Evolutionary conservation across 2,329 filamentous ascomycete genomes (phyloP).

Genomic region (Aureobasidium namibiae): DNA sequence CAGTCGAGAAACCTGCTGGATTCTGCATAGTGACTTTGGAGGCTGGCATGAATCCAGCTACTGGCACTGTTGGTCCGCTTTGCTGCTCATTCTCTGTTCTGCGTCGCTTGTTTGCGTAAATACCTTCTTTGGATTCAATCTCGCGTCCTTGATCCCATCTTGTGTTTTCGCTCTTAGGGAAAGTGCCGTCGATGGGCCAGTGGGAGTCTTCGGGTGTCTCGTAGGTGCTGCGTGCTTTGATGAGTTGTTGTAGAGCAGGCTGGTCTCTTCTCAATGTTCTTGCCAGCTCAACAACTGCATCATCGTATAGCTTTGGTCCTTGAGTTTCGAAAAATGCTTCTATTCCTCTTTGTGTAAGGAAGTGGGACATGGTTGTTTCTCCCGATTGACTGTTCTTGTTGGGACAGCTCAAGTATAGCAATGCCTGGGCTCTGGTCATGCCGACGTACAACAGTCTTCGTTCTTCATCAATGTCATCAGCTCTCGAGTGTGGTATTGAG

Average conservation of each 20-base stretch:
- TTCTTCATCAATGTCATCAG: slow-evolving; percentile 83
- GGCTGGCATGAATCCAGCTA: slow-evolving; percentile 16
- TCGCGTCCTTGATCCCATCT: slow-evolving; percentile 29
- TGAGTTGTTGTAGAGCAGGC: slow-evolving; percentile 49
- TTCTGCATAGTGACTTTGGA: slow-evolving; percentile 21
- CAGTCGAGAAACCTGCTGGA: slow-evolving; percentile 21
- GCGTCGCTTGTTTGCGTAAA: background rate
- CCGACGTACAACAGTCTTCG: slow-evolving; percentile 85
- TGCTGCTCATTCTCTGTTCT: background rate
- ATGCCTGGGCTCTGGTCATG: slow-evolving; percentile 84
- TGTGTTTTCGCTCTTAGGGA: slow-evolving; percentile 24
- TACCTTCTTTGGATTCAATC: slow-evolving; percentile 2
- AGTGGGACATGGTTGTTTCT: slow-evolving; percentile 61
- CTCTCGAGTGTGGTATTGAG: slow-evolving; percentile 78
- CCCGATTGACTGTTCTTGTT: slow-evolving; percentile 55
- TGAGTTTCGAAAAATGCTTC: slow-evolving; percentile 47
- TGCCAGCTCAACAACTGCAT: slow-evolving; percentile 57
- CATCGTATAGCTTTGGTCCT: slow-evolving; percentile 61
- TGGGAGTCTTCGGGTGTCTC: slow-evolving; percentile 57
- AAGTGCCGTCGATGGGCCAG: slow-evolving; percentile 58
- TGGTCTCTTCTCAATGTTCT: slow-evolving; percentile 59
- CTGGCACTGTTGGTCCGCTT: background rate
- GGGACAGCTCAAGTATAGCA: slow-evolving; percentile 80
- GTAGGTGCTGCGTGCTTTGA: slow-evolving; percentile 39
- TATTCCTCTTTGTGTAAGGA: slow-evolving; percentile 52